These are phyloP conservation scores for Alternaria infectoria DNA, from an alignment of 2,329 filamentous ascomycete genomes.

Conservation along the genomic window DNA sequence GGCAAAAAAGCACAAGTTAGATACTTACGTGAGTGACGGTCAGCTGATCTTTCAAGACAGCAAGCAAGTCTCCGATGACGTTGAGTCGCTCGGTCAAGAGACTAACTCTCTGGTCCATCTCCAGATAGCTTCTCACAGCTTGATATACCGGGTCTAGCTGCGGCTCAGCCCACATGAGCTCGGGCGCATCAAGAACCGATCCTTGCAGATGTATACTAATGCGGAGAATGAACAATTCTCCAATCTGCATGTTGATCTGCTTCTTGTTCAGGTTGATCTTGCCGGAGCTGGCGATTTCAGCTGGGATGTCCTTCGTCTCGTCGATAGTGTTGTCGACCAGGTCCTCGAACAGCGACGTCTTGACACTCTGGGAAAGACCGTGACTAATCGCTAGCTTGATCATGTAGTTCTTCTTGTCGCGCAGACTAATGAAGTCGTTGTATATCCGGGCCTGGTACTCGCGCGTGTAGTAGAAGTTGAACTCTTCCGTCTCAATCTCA, in stretches of 20 bases:
- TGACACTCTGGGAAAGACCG: conserved; percentile 92
- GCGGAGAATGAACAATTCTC: conserved; percentile 94
- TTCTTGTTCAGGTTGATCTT: conserved; percentile 86
- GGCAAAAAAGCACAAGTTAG: too few species aligned
- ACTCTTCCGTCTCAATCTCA: conserved; percentile 93
- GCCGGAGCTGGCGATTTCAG: conserved; percentile 89
- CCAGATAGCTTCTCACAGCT: conserved; percentile 91
- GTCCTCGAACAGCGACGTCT: conserved; percentile 97
- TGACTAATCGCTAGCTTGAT: conserved; percentile 96
- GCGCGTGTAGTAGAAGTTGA: conserved; percentile 99
- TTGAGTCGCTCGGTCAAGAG: conserved; percentile 88
- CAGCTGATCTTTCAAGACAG: conserved; percentile 93
- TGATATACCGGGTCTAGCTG: conserved; percentile 96
- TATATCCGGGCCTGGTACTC: conserved; percentile 99
- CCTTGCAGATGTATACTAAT: conserved; percentile 99
- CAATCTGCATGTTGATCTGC: conserved; percentile 99
- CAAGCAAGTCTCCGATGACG: conserved; percentile 90
- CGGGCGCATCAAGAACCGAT: conserved; percentile 92
- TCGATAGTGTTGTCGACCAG: conserved; percentile 93
- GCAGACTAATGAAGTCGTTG: conserved; percentile 96
- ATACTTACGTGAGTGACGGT: conserved; percentile 70
- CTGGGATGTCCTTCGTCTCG: conserved; percentile 88
- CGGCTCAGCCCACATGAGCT: conserved; percentile 98
- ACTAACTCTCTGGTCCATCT: conserved; percentile 95
- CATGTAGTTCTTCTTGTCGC: conserved; percentile 97